phyloP scores from a whole-genome alignment of 768 basidiomycete species.

The Termitomyces sp. region DNA sequence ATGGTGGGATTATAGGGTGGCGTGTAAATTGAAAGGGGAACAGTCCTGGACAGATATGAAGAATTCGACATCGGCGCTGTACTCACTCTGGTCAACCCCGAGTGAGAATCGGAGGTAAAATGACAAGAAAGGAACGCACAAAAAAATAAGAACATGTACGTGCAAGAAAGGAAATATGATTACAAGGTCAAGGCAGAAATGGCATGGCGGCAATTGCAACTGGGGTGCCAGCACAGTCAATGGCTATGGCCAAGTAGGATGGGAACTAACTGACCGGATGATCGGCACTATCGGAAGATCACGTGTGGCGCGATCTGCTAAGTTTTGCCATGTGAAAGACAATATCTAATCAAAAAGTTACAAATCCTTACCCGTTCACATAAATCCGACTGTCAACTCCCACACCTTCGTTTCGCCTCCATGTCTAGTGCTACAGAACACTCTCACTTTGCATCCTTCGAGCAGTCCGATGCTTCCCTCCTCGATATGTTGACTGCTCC shows the following conservation, averaged over 20 bases:
- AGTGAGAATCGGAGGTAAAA: background rate
- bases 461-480: conserved; percentile 49
- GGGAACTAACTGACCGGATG: background rate
- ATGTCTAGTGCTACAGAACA: conserved; percentile 14
- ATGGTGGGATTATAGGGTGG: conserved; percentile 2
- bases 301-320: background rate
- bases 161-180: background rate
- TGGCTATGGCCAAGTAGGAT: background rate
- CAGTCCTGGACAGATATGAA: background rate
- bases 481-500: conserved; percentile 63
- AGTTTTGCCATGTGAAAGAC: conserved; percentile 1
- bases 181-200: background rate
- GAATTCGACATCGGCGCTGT: conserved; percentile 13
- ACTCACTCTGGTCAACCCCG: conserved; percentile 4
- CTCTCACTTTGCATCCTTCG: conserved; percentile 16
- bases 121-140: conserved; percentile 2
- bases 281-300: conserved; percentile 2
- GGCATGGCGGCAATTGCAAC: background rate
- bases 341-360: conserved; percentile 9
- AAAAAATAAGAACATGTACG: conserved; percentile 1
- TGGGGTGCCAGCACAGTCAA: background rate
- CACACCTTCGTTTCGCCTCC: conserved; percentile 5
- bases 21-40: conserved; percentile 5
- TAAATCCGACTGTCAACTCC: conserved; percentile 7
- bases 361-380: conserved; percentile 1